Percentiles rank a stretch among this genome's conserved stretches.
Conservation (phyloP, 805 yeast genomes). For the Candida adriatica region DNA sequence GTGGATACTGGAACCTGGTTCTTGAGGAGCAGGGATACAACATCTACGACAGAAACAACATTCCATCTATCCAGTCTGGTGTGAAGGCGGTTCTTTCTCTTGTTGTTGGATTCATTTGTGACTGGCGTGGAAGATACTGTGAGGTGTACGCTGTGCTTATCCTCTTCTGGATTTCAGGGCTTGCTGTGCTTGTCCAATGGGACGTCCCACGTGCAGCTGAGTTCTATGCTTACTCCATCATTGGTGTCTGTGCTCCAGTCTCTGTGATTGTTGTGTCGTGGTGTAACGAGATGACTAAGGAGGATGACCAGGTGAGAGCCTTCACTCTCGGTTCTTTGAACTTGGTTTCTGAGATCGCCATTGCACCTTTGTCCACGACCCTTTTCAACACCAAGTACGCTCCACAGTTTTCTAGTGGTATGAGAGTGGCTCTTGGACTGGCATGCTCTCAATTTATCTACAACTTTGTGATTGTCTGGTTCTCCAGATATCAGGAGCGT, state of each 20-base stretch:
- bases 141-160: slow-evolving; percentile 9
- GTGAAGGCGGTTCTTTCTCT: slow-evolving; percentile 16
- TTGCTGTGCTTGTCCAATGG: slow-evolving; percentile 10
- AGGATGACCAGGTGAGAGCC: slow-evolving; percentile 21
- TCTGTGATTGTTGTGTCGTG: slow-evolving; percentile 18
- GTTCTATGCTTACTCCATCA: slow-evolving; percentile 12
- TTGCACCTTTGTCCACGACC: slow-evolving; percentile 13
- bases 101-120: slow-evolving; percentile 15
- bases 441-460: slow-evolving; percentile 10
- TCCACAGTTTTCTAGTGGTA: slow-evolving; percentile 14
- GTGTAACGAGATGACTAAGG: slow-evolving; percentile 21
- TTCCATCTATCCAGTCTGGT: slow-evolving; percentile 16
- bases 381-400: slow-evolving; percentile 17
- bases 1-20: slow-evolving; percentile 13
- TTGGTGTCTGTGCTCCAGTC: slow-evolving; percentile 14
- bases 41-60: slow-evolving; percentile 20
- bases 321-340: slow-evolving; percentile 19
- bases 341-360: slow-evolving; percentile 12
- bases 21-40: slow-evolving; percentile 18
- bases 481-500: slow-evolving; percentile 18
- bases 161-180: slow-evolving; percentile 13
- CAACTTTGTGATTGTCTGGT: slow-evolving; percentile 13
- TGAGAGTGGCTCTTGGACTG: slow-evolving; percentile 10
- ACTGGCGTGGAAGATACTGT: slow-evolving; percentile 15
- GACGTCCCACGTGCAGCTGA: slow-evolving; percentile 15